These are phyloP conservation scores for Cryphonectria naterciae DNA, from an alignment of 2,329 filamentous ascomycete species.

Conservation along the genomic window DNA sequence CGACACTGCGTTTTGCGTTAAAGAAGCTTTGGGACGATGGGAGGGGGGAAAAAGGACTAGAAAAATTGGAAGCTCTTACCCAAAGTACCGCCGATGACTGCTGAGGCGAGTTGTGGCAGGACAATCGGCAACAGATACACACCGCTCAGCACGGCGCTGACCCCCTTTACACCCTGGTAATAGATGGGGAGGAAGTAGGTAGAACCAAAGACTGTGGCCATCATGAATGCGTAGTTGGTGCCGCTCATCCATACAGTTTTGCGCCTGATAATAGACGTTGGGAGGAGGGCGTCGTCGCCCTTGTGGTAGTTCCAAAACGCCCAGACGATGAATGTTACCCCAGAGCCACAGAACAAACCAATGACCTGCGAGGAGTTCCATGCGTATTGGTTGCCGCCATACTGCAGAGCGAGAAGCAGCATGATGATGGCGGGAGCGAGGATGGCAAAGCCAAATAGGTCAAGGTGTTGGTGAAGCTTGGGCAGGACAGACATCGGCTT, in stretches of 20 bases:
- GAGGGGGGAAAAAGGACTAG: not conserved
- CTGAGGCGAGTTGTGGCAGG: constrained; percentile 21
- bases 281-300: constrained; percentile 36
- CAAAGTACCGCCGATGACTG: constrained; percentile 32
- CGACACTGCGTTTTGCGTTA: not conserved
- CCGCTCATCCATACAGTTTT: constrained; percentile 29
- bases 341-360: constrained; percentile 46
- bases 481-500: not conserved
- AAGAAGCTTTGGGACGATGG: not conserved
- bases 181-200: constrained; percentile 42
- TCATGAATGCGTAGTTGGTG: constrained; percentile 32
- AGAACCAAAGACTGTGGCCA: constrained; percentile 32
- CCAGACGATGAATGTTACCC: constrained; percentile 40
- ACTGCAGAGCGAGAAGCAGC: constrained; percentile 51
- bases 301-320: constrained; percentile 45
- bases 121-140: constrained; percentile 39
- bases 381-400: constrained; percentile 43
- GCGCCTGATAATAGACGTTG: constrained; percentile 33
- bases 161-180: constrained; percentile 43
- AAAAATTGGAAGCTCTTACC: not conserved
- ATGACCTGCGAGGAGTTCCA: constrained; percentile 46
- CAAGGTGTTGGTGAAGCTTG: constrained; percentile 36
- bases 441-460: constrained; percentile 47
- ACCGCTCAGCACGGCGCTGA: constrained; percentile 39
- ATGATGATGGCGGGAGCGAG: constrained; percentile 47